These are phyloP conservation scores for Venturia carpophila DNA, from an alignment of 2,329 filamentous ascomycete genomes.

Conservation along the genomic window DNA sequence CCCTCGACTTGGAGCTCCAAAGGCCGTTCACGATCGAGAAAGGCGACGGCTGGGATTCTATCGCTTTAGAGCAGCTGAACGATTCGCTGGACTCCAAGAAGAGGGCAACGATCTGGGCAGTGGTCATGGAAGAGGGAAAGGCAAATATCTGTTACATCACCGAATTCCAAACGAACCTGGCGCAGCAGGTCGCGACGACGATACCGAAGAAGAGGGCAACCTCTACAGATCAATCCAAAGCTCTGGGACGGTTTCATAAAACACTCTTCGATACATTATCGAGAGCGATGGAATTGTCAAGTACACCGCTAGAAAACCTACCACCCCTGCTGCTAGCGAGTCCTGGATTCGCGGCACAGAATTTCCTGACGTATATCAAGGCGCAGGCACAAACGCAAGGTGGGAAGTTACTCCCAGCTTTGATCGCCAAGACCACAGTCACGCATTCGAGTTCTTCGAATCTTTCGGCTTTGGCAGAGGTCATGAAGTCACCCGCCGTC, in stretches of 20 bases:
- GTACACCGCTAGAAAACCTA: conserved; percentile 22
- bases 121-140: conserved; percentile 86
- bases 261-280: conserved; percentile 67
- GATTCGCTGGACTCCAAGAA: conserved; percentile 73
- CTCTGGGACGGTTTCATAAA: conserved; percentile 69
- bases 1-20: conserved; percentile 76
- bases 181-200: conserved; percentile 58
- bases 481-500: conserved; percentile 74
- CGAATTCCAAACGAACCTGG: conserved; percentile 68
- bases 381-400: conserved; percentile 54
- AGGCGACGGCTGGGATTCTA: conserved; percentile 77
- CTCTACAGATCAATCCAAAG: conserved; percentile 56
- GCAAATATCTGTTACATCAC: conserved; percentile 80
- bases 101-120: conserved; percentile 75
- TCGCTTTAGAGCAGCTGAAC: conserved; percentile 68
- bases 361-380: conserved; percentile 70
- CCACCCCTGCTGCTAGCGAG: conserved; percentile 75
- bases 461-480: conserved; percentile 78
- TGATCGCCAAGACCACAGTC: conserved; percentile 57
- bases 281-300: conserved; percentile 67
- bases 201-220: conserved; percentile 57
- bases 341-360: conserved; percentile 76
- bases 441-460: conserved; percentile 82
- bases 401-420: conserved; percentile 61
- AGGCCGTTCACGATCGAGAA: conserved; percentile 86